Conservation (phyloP, 2,329 filamentous ascomycete genomes). For the Xylariaceae sp. region DNA sequence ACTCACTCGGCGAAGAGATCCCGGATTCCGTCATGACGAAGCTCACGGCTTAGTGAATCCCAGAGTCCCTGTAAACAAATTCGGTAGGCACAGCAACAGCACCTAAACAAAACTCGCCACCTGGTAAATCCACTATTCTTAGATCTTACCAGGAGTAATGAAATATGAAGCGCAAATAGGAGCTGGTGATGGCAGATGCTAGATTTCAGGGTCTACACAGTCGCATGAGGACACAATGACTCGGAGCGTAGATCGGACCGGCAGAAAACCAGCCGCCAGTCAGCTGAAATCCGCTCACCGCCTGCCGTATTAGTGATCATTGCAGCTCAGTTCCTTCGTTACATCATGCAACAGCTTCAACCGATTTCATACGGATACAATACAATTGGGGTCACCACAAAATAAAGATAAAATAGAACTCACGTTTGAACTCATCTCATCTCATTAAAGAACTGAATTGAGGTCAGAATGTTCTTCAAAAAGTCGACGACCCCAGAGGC, state of each 20-base stretch:
- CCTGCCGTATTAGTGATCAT: slow-evolving; percentile 10
- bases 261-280: slow-evolving; percentile 5
- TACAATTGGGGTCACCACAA: neutral
- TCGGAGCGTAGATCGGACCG: slow-evolving; percentile 22
- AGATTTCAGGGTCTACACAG: neutral
- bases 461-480: slow-evolving; percentile 15
- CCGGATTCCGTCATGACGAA: slow-evolving; percentile 25
- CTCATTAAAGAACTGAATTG: neutral
- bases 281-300: slow-evolving; percentile 10
- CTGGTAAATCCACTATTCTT: no score
- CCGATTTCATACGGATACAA: no score
- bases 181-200: neutral
- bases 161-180: no score
- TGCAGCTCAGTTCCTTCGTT: neutral
- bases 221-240: neutral
- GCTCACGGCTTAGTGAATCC: no score
- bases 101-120: no score
- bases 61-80: neutral
- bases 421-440: neutral
- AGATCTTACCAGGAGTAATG: no score
- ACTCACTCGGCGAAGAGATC: slow-evolving; percentile 29
- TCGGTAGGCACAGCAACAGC: neutral
- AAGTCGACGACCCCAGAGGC: slow-evolving; percentile 16
- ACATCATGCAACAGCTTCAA: no score
- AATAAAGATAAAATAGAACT: neutral